phyloP scores from a whole-genome alignment of 2,329 filamentous ascomycete genomes.

The Alternaria longipes region DNA sequence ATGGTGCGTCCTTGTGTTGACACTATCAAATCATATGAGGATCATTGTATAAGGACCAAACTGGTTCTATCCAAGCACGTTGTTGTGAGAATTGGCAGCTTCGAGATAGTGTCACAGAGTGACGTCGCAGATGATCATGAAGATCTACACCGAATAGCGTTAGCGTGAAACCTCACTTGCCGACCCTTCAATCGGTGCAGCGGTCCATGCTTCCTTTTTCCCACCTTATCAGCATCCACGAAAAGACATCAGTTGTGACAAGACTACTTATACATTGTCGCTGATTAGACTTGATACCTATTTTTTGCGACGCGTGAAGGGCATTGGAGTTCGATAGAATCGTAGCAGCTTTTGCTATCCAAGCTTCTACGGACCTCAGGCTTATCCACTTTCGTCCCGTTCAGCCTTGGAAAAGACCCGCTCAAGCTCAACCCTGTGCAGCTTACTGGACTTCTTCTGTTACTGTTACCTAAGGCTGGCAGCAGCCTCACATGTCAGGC shows the following conservation, averaged over 20 bases:
- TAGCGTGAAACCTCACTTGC: conserved; percentile 21
- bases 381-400: conserved; percentile 12
- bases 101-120: conserved; percentile 3
- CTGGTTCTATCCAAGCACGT: background rate
- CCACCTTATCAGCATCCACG: conserved; percentile 21
- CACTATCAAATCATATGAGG: background rate
- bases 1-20: background rate
- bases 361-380: conserved; percentile 8
- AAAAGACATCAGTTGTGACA: background rate
- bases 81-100: background rate
- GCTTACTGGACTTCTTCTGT: conserved; percentile 3
- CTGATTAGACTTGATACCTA: background rate
- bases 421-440: background rate
- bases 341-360: conserved; percentile 9
- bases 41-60: background rate
- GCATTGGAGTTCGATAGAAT: conserved; percentile 7
- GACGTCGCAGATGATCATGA: conserved; percentile 6
- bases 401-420: conserved; percentile 8
- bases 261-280: conserved; percentile 6
- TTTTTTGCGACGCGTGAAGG: background rate
- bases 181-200: conserved; percentile 10
- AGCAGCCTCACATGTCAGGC: conserved; percentile 36
- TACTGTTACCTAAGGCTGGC: conserved; percentile 2
- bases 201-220: conserved; percentile 16
- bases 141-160: conserved; percentile 20